A percentile compares a stretch with the other conserved stretches of the same genome.
phyloP scores from a whole-genome alignment of 192 early-diverging fungal genomes.

The Funneliformis mosseae region DNA sequence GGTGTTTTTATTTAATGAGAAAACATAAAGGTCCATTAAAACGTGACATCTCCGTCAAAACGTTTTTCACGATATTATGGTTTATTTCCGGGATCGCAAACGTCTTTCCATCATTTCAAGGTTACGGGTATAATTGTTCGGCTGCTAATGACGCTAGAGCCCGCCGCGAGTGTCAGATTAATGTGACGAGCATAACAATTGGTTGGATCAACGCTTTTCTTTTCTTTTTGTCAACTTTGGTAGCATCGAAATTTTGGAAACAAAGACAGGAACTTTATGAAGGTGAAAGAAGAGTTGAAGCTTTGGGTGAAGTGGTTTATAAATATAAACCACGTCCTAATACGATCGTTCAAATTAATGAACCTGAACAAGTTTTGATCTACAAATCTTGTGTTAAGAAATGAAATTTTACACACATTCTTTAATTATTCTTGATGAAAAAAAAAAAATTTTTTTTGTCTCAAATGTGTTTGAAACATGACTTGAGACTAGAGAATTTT shows the following conservation, averaged over 20 bases:
- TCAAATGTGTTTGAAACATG: neutral
- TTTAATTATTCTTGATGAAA: no score
- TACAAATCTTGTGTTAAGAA: neutral
- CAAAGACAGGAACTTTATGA: conserved; percentile 6
- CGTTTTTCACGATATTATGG: neutral
- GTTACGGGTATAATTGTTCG: neutral
- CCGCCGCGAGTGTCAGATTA: neutral
- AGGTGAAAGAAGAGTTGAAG: conserved; percentile 18
- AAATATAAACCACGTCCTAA: conserved; percentile 5
- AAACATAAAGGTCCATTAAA: neutral
- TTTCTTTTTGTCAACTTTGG: neutral
- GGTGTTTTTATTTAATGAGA: neutral
- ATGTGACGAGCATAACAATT: neutral
- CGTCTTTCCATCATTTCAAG: neutral
- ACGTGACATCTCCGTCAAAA: neutral
- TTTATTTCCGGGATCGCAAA: neutral
- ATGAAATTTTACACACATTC: no score
- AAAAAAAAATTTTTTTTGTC: no score
- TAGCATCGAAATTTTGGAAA: neutral
- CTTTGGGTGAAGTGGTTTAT: conserved; percentile 9
- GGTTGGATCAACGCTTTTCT: neutral
- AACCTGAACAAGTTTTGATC: conserved; percentile 25
- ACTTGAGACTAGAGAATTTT: no score
- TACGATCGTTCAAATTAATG: neutral
- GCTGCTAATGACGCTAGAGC: neutral